These are phyloP conservation scores for Nicotiana tabacum DNA, from an alignment of 257 asterid species.

Conservation along the genomic window DNA sequence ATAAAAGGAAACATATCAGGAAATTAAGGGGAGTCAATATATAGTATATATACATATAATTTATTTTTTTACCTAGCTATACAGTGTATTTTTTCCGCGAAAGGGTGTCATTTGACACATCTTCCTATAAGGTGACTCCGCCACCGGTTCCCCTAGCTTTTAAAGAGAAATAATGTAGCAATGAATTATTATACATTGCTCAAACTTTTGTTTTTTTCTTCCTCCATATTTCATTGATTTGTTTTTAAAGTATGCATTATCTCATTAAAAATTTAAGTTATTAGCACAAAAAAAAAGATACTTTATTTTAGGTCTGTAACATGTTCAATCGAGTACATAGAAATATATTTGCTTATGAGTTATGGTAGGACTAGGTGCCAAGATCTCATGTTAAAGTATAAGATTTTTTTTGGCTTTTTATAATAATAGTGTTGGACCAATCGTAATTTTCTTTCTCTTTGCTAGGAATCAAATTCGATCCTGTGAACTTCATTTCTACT, in stretches of 20 bases:
- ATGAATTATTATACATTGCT: background rate
- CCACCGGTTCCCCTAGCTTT: background rate
- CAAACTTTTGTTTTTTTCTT: background rate
- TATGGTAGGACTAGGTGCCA: background rate
- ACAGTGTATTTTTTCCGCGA: no score
- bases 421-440: background rate
- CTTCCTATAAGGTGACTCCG: no score
- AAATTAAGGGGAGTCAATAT: no score
- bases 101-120: no score
- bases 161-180: background rate
- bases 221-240: background rate
- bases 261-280: background rate
- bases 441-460: background rate
- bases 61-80: no score
- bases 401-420: background rate
- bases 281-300: background rate
- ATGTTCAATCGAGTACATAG: background rate
- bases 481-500: background rate
- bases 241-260: background rate
- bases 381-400: background rate
- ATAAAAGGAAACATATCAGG: no score
- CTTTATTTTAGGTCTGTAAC: background rate
- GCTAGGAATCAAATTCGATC: background rate
- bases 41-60: no score
- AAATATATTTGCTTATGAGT: background rate